Conservation (phyloP, 768 basidiomycete genomes). For the Tylopilus intermedius region DNA sequence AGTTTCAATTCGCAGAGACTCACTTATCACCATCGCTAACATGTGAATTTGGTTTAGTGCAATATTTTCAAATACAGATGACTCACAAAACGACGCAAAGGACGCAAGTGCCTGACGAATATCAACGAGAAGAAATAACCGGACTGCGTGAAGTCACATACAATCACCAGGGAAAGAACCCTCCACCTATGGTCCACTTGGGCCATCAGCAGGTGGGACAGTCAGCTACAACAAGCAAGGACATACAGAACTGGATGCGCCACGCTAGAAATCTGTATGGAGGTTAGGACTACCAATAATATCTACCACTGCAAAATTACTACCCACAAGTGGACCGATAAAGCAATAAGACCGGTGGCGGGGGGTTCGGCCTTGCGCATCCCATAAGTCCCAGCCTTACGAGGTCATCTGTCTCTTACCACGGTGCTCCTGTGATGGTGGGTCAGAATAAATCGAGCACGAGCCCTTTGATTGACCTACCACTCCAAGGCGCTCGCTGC, state of each 20-base stretch:
- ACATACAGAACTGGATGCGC: slow-evolving; percentile 4
- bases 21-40: slow-evolving; percentile 1
- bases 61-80: background rate
- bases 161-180: background rate
- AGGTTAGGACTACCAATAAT: background rate
- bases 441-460: background rate
- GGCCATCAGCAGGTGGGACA: background rate
- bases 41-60: background rate
- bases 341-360: background rate
- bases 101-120: background rate
- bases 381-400: too few relatives aligned
- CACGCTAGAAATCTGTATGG: background rate
- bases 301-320: background rate
- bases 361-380: background rate
- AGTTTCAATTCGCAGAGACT: background rate
- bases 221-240: background rate
- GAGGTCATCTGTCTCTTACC: background rate
- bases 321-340: slow-evolving; percentile 5
- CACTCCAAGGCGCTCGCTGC: background rate
- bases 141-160: background rate
- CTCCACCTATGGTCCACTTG: slow-evolving; percentile 1
- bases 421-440: background rate
- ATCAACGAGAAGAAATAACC: background rate
- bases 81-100: slow-evolving; percentile 1
- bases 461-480: background rate